Conservation (phyloP, 441 rosid genomes). For the Populus hybrid region DNA sequence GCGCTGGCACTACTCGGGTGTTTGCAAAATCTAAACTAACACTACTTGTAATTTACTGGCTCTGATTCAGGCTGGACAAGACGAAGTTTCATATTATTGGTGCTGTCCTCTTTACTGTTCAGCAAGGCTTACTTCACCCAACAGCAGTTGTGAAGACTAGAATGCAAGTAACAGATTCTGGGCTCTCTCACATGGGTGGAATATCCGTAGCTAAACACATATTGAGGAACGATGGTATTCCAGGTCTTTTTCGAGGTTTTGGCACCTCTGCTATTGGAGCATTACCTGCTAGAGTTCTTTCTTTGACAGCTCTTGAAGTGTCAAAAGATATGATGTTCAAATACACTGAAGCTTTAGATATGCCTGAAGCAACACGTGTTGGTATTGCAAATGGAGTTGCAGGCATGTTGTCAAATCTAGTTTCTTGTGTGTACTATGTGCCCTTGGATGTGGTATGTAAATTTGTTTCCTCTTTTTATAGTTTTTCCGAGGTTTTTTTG, state of each 20-base stretch:
- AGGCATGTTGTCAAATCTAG: conserved; percentile 58
- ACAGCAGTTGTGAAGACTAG: conserved; percentile 61
- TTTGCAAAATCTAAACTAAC: not conserved
- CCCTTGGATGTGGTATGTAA: conserved; percentile 52
- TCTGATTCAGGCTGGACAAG: conserved; percentile 50
- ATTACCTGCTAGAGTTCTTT: conserved; percentile 56
- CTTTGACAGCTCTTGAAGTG: conserved; percentile 61
- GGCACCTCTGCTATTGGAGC: conserved; percentile 59
- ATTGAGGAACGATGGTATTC: conserved; percentile 42
- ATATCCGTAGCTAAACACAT: conserved; percentile 17
- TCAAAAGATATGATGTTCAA: conserved; percentile 51
- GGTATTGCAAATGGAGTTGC: conserved; percentile 65
- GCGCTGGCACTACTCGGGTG: not conserved
- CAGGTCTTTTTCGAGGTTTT: conserved; percentile 55
- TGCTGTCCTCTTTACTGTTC: conserved; percentile 58
- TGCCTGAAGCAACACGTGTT: conserved; percentile 54
- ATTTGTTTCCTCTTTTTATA: conserved; percentile 3
- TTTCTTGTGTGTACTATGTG: conserved; percentile 55
- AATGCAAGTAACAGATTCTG: conserved; percentile 57
- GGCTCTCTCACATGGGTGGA: conserved; percentile 19
- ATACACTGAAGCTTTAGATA: conserved; percentile 33
- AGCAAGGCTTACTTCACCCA: conserved; percentile 54
- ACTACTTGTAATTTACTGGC: not conserved
- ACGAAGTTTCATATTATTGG: conserved; percentile 56
- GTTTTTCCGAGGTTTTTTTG: conserved; percentile 16